phyloP scores from a whole-genome alignment of 2,329 filamentous ascomycete genomes.

The Aurifilum marmelostoma region DNA sequence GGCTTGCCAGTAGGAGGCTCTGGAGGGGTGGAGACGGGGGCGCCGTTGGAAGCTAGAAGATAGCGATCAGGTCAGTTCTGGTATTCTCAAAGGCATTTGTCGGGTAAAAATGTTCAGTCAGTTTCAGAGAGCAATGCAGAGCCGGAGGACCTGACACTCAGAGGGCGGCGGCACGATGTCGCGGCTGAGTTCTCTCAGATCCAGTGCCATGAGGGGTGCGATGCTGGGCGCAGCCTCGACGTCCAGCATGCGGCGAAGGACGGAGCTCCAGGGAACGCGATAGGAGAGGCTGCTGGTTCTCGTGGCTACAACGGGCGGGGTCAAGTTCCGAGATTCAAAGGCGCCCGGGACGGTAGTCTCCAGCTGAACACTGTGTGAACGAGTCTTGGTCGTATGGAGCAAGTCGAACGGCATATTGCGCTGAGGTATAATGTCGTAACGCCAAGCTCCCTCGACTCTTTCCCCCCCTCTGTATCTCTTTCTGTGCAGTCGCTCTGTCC shows the following conservation, averaged over 20 bases:
- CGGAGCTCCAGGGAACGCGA: slow-evolving; percentile 41
- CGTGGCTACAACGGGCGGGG: slow-evolving; percentile 35
- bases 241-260: slow-evolving; percentile 58
- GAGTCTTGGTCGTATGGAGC: slow-evolving; percentile 48
- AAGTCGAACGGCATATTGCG: slow-evolving; percentile 45
- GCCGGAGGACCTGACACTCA: slow-evolving; percentile 43
- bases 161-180: slow-evolving; percentile 32
- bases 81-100: background rate
- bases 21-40: slow-evolving; percentile 44
- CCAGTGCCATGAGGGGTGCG: slow-evolving; percentile 47
- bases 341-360: slow-evolving; percentile 39
- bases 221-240: slow-evolving; percentile 53
- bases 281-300: slow-evolving; percentile 42
- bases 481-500: background rate
- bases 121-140: slow-evolving; percentile 25
- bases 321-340: slow-evolving; percentile 28
- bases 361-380: slow-evolving; percentile 54
- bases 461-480: slow-evolving; percentile 35
- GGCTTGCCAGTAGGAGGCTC: slow-evolving; percentile 44
- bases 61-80: slow-evolving; percentile 32
- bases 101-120: background rate
- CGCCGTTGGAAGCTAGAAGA: slow-evolving; percentile 48
- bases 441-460: slow-evolving; percentile 48
- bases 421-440: slow-evolving; percentile 40
- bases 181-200: slow-evolving; percentile 50